Evolutionary conservation across 129 eudicot genomes (phyloP).

Genomic region (Lactuca sativa): DNA sequence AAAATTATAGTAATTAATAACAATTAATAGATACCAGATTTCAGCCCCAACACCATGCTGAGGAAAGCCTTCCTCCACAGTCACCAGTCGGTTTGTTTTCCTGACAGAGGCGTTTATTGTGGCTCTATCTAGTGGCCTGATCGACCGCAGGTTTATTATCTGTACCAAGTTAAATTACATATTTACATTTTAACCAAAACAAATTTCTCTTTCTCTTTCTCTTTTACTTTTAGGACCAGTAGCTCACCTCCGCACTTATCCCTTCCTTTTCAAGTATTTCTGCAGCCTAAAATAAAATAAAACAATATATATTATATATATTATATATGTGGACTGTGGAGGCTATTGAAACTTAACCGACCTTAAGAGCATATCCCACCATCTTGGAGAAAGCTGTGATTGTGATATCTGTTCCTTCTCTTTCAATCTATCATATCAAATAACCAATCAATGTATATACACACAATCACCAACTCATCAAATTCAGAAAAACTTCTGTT

Average conservation of each 20-base stretch:
- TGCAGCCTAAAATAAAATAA: constrained; percentile 51
- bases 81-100: constrained; percentile 72
- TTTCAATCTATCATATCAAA: constrained; percentile 58
- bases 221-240: not conserved
- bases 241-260: constrained; percentile 64
- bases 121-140: constrained; percentile 74
- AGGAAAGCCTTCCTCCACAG: constrained; percentile 85
- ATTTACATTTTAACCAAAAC: too few relatives aligned
- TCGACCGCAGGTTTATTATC: constrained; percentile 72
- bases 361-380: constrained; percentile 88
- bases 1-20: not conserved
- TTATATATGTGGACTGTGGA: not conserved
- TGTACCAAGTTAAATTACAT: constrained; percentile 3
- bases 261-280: constrained; percentile 80
- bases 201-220: too few relatives aligned
- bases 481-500: not conserved
- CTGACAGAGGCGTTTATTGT: constrained; percentile 71
- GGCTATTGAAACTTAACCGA: not conserved
- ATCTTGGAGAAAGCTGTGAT: constrained; percentile 83
- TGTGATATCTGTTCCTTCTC: constrained; percentile 69
- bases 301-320: not conserved
- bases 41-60: constrained; percentile 91
- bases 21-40: constrained; percentile 50
- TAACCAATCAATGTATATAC: not conserved
- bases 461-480: not conserved